A percentile compares a stretch with the other conserved stretches of the same genome.
Conservation (phyloP, 352 stramenopile genomes). For the Vaucheria bursata region DNA sequence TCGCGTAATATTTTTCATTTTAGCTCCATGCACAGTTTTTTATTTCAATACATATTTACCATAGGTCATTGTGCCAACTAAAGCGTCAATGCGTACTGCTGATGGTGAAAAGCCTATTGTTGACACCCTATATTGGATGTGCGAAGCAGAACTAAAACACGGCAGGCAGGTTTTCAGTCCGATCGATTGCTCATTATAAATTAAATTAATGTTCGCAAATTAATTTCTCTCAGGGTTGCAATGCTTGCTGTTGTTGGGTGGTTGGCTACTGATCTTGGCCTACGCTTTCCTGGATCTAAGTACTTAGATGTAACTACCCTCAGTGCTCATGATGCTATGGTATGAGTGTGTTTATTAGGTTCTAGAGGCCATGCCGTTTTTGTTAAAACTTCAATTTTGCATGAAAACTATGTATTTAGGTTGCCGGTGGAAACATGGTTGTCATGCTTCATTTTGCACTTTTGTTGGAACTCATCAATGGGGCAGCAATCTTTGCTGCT, state of each 20-base stretch:
- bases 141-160: conserved; percentile 43
- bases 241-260: conserved; percentile 48
- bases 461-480: conserved; percentile 45
- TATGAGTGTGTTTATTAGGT: too few species aligned
- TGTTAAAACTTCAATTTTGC: too few species aligned
- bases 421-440: conserved; percentile 45
- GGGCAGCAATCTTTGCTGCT: conserved; percentile 46
- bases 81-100: conserved; percentile 28
- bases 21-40: neutral
- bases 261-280: conserved; percentile 46
- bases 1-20: too few species aligned
- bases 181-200: neutral
- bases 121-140: conserved; percentile 48
- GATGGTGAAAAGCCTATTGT: conserved; percentile 15
- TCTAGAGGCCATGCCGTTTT: too few species aligned
- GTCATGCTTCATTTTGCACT: conserved; percentile 38
- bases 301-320: conserved; percentile 33
- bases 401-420: too few species aligned
- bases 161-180: neutral
- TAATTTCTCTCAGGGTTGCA: too few species aligned
- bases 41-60: neutral
- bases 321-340: conserved; percentile 46
- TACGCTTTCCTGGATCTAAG: conserved; percentile 33
- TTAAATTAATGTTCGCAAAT: too few species aligned
- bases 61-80: conserved; percentile 39